Evolutionary conservation across 2,329 filamentous ascomycete species (phyloP), one percentile per base, ranked within the genome.

Genomic region (Chrysoporthe cubensis): DNA sequence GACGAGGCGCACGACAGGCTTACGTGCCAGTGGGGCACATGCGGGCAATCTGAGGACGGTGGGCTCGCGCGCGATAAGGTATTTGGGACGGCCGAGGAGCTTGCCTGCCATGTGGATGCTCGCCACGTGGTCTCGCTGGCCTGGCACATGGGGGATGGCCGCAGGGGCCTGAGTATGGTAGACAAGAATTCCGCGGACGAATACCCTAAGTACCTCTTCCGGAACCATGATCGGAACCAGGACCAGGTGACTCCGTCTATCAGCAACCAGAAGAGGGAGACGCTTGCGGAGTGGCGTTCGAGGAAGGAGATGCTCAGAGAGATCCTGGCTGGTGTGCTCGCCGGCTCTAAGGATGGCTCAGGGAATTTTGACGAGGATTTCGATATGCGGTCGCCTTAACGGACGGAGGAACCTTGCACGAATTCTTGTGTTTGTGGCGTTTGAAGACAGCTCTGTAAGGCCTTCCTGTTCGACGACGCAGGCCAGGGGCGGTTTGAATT

Each of bases 61-160:
- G 16, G 16, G 18, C 40, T 44, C 2, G 48, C 11, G 9, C n/a
- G 34, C 7, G 37, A 13, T 34, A n/a, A 16, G 18, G 26, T 6
- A 21, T 67, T 44, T 4, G 6, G 7, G 37, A 67, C 43, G 5
- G 1, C 50, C 18, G 42, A 67, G 7, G 67, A 37, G 3, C 48
- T 69, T 13, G 37, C 42, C 9, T 7, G 43, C 8, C 67, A 69
- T 40, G 46, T 65, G 4, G 21, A 52, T 11, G 37, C 4, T 1
- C 11, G 32, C 3, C 65, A 67, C 26, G 4, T 69, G 40, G 13
- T 18, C 2, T 16, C 42, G 34, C 18, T 62, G 2, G 43, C 42
- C 2, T 62, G 50, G 64, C 16, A 42, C 3, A 37, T 66, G 34
- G 67, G 61, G 5, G 67, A 69, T 32, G 57, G 67, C 2, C 32